Evolutionary conservation across 495 filamentous ascomycete genomes (phyloP).

Genomic region (Annulohypoxylon stygium): DNA sequence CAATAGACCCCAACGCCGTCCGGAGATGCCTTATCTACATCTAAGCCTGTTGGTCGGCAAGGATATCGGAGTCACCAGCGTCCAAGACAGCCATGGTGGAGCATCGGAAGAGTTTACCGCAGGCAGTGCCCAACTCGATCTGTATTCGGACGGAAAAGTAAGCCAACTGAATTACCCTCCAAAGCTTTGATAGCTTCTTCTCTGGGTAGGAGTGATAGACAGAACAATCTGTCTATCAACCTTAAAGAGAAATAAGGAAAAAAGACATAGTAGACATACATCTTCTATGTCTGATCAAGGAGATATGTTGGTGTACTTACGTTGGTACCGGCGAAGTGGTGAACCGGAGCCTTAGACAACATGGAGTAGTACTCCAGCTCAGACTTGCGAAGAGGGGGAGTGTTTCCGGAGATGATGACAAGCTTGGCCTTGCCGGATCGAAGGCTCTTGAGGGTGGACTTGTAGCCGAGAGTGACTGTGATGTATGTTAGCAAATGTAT

Average conservation of each 20-base stretch:
- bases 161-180: constrained; percentile 80
- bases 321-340: constrained; percentile 97
- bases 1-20: constrained; percentile 60
- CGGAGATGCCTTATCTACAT: constrained; percentile 41
- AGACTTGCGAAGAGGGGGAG: constrained; percentile 92
- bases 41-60: constrained; percentile 76
- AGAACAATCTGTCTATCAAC: constrained; percentile 33
- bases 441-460: constrained; percentile 95
- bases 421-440: constrained; percentile 86
- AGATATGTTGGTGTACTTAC: constrained; percentile 70
- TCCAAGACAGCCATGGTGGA: constrained; percentile 95
- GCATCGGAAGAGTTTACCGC: constrained; percentile 89
- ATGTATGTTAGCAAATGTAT: constrained; percentile 31
- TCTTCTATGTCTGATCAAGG: constrained; percentile 33
- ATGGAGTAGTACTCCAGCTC: constrained; percentile 94
- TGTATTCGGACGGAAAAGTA: constrained; percentile 61
- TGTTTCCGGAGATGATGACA: constrained; percentile 88
- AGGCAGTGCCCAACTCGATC: constrained; percentile 95
- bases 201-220: constrained; percentile 68
- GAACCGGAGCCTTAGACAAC: constrained; percentile 91
- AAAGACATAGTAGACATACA: constrained; percentile 34
- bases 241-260: constrained; percentile 7
- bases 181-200: constrained; percentile 85
- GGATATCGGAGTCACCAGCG: constrained; percentile 98
- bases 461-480: constrained; percentile 87